Percentiles rank a stretch among this genome's conserved stretches.
Evolutionary conservation across 1,284 basidiomycete genomes (phyloP).

Genomic region (Hemileia vastatrix): DNA sequence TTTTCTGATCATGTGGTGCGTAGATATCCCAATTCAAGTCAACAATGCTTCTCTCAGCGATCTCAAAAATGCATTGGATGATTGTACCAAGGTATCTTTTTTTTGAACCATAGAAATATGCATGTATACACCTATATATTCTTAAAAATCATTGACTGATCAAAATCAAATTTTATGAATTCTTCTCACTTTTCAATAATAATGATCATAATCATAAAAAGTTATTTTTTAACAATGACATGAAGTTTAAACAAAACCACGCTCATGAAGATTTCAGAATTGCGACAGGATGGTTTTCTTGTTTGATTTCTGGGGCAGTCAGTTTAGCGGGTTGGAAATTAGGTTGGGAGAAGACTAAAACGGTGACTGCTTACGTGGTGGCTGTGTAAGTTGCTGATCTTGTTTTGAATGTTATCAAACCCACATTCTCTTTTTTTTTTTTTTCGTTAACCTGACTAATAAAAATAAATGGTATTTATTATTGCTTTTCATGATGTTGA

Average conservation of each 20-base stretch:
- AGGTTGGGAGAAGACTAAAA: constrained; percentile 20
- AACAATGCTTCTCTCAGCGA: constrained; percentile 20
- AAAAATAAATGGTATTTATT: neutral
- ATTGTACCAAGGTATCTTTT: constrained; percentile 9
- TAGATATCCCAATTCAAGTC: constrained; percentile 14
- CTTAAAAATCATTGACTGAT: neutral
- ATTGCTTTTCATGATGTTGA: neutral
- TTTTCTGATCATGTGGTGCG: too few relatives aligned
- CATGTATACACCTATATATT: neutral
- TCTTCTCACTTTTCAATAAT: neutral
- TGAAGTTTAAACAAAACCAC: constrained; percentile 9
- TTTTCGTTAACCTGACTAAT: neutral
- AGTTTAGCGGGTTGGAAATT: constrained; percentile 22
- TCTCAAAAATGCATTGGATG: constrained; percentile 21
- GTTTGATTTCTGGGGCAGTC: constrained; percentile 11
- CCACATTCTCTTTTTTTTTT: neutral
- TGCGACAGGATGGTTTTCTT: constrained; percentile 8
- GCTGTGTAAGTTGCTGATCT: constrained; percentile 9
- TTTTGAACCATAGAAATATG: neutral
- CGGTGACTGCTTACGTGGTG: constrained; percentile 2
- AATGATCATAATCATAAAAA: neutral
- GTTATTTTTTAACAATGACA: neutral
- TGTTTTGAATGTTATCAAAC: too few relatives aligned
- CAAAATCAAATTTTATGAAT: neutral
- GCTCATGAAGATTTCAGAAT: constrained; percentile 13